Evolutionary conservation across 805 yeast species (phyloP).

Genomic region (Starmerella davenportii): DNA sequence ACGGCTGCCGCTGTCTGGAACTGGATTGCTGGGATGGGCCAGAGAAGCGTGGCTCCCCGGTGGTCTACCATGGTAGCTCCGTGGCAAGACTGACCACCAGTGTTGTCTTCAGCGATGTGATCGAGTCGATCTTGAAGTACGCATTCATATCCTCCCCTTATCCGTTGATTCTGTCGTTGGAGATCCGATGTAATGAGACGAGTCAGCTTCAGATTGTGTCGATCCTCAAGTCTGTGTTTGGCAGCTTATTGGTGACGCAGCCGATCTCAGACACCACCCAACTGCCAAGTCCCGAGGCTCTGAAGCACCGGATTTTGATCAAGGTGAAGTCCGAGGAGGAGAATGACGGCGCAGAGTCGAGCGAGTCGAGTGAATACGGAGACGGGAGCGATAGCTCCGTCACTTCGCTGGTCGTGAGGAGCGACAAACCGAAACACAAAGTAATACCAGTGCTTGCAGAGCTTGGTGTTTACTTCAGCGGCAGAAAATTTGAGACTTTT

Average conservation of each 20-base stretch:
- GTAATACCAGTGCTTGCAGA: constrained; percentile 29
- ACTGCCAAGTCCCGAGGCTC: constrained; percentile 56
- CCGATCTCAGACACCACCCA: constrained; percentile 22
- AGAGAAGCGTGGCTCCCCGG: constrained; percentile 37
- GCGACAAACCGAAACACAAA: not conserved
- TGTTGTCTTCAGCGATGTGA: constrained; percentile 48
- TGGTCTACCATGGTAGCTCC: constrained; percentile 78
- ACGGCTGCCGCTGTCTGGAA: constrained; percentile 91
- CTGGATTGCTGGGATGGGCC: constrained; percentile 88
- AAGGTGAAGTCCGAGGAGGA: constrained; percentile 40
- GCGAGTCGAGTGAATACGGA: not conserved
- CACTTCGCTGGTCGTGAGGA: not conserved
- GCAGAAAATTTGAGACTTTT: constrained; percentile 61
- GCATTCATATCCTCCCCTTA: constrained; percentile 76
- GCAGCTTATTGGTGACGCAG: constrained; percentile 33
- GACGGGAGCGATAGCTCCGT: constrained; percentile 2
- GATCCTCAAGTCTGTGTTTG: constrained; percentile 39
- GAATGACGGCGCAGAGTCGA: not conserved
- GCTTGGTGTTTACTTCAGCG: constrained; percentile 57
- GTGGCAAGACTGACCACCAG: constrained; percentile 41
- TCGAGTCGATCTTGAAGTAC: constrained; percentile 57
- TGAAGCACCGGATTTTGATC: constrained; percentile 53
- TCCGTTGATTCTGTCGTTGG: constrained; percentile 75
- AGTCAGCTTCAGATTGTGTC: constrained; percentile 46
- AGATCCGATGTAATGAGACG: constrained; percentile 53